Percentiles rank a stretch among this genome's conserved stretches.
Conservation (phyloP, 2,329 filamentous ascomycete genomes). For the Fusarium sp. region DNA sequence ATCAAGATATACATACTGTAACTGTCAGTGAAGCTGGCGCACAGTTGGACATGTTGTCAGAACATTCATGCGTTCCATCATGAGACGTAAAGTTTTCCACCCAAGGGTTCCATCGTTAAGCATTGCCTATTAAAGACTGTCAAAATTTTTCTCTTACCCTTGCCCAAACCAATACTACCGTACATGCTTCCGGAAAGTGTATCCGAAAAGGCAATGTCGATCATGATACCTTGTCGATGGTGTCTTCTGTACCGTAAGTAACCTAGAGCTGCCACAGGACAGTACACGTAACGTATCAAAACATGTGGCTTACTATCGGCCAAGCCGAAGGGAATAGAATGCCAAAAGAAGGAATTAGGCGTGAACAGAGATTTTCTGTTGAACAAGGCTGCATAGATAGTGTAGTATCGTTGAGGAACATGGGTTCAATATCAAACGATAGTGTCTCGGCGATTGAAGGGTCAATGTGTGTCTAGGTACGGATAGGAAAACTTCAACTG, state of each 20-base stretch:
- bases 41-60: not conserved
- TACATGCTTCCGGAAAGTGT: conserved; percentile 8
- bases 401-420: conserved; percentile 28
- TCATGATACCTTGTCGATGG: conserved; percentile 16
- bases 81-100: not conserved
- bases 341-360: conserved; percentile 15
- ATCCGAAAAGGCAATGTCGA: conserved; percentile 8
- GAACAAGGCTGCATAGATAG: conserved; percentile 18
- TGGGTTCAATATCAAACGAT: conserved; percentile 23
- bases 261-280: not conserved
- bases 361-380: conserved; percentile 24
- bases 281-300: not conserved
- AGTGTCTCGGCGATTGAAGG: conserved; percentile 27
- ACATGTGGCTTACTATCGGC: conserved; percentile 12
- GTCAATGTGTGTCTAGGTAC: not conserved
- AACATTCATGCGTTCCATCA: not conserved
- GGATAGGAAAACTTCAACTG: conserved; percentile 15
- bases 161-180: not conserved
- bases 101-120: conserved; percentile 6
- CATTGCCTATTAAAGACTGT: conserved; percentile 4
- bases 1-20: not conserved
- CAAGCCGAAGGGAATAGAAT: conserved; percentile 16
- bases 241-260: not conserved
- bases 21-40: not conserved
- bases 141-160: conserved; percentile 11